These are phyloP conservation scores for Cytospora mali DNA, from an alignment of 2,329 filamentous ascomycete genomes.

Conservation along the genomic window DNA sequence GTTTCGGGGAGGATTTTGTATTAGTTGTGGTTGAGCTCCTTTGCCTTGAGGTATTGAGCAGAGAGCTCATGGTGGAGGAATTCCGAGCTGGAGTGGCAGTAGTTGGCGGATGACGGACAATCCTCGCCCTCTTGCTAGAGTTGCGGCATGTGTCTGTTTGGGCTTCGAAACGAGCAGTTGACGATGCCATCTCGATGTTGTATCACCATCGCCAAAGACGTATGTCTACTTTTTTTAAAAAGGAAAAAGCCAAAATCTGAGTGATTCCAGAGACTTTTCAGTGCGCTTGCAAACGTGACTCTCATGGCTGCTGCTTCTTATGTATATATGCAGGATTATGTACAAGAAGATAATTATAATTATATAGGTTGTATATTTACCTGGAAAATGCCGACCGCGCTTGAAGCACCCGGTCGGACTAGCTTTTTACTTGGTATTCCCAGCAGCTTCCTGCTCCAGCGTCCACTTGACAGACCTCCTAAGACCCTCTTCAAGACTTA, in stretches of 20 bases:
- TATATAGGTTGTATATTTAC: conserved; percentile 6
- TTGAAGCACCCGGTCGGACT: neutral
- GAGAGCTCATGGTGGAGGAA: neutral
- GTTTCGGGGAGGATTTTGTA: neutral
- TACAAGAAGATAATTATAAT: conserved; percentile 26
- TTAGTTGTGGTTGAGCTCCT: neutral
- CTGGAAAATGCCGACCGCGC: neutral
- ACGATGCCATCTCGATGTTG: conserved; percentile 1
- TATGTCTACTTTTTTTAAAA: neutral
- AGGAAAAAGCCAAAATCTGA: neutral
- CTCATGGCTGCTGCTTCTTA: neutral
- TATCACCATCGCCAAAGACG: neutral
- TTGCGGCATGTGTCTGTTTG: neutral
- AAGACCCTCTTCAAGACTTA: conserved; percentile 67
- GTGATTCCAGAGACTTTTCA: neutral
- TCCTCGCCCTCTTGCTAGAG: neutral
- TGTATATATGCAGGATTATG: conserved; percentile 9
- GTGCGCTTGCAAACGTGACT: neutral
- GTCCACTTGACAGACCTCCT: conserved; percentile 57
- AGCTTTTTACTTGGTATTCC: conserved; percentile 8
- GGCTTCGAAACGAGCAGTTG: neutral
- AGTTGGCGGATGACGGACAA: neutral
- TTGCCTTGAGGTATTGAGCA: neutral
- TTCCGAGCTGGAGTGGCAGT: neutral
- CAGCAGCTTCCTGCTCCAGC: conserved; percentile 51